Conservation (phyloP, 169 alveolate species). For the Eimeria praecox region DNA sequence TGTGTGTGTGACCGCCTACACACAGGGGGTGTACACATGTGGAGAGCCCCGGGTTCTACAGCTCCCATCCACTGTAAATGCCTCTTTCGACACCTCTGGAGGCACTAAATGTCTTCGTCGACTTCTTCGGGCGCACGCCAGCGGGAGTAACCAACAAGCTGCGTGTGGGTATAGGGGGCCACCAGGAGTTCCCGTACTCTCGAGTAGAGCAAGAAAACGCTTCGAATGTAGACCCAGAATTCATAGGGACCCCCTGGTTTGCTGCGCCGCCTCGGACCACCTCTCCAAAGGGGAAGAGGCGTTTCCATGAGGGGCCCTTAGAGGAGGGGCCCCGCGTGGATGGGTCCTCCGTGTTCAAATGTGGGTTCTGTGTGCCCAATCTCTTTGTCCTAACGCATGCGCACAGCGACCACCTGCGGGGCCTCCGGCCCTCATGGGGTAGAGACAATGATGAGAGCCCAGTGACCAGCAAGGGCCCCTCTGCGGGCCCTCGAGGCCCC, state of each 20-base stretch:
- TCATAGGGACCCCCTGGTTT: too few species aligned
- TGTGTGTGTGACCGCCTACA: not conserved
- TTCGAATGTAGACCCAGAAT: not conserved
- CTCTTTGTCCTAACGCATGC: constrained; percentile 15
- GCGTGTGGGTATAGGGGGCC: not conserved
- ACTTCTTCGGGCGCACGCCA: not conserved
- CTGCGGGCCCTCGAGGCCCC: constrained; percentile 6
- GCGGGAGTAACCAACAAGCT: not conserved
- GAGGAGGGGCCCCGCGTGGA: not conserved
- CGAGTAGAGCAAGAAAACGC: not conserved
- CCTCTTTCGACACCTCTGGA: not conserved
- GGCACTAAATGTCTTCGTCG: not conserved
- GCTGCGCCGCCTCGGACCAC: too few species aligned
- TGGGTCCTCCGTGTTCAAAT: not conserved
- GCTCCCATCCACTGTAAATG: not conserved
- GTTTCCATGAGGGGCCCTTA: not conserved
- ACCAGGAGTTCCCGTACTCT: not conserved
- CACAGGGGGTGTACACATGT: not conserved
- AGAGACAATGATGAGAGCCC: not conserved
- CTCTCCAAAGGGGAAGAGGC: not conserved
- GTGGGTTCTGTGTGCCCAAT: not conserved
- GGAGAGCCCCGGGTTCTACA: not conserved
- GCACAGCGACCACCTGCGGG: constrained; percentile 6
- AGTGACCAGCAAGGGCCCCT: not conserved
- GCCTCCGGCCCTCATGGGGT: not conserved